Base-by-base conservation (phyloP, 176 grass and related monocot genomes). In the Rhynchospora pubera region DNA sequence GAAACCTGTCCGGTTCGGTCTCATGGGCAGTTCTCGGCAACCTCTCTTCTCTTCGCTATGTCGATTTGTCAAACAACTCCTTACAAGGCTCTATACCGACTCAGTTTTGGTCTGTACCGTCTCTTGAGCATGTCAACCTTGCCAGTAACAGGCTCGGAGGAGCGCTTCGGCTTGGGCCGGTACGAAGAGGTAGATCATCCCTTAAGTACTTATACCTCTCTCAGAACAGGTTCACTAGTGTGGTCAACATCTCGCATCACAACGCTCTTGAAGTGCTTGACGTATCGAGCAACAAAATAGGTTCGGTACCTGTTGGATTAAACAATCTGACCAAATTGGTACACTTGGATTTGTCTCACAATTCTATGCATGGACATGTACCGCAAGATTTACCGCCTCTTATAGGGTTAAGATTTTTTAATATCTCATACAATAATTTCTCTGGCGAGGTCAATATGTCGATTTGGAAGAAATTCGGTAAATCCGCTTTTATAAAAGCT, bases 381-480 rank as follows among this genome's bases (percentile, higher is more conserved):
- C 92, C 92, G 21, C 44, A 22, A 21, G 91, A 90, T 45, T 77
- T 97, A 4, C 91, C 92, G 13, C 73, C 78, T 44, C 83, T 97
- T 9, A 83, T 21, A 0, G 47, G 48, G 16, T 62, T 94, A 51
- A 69, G 2, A 16, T 81, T 78, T 84, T 48, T 97, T 67, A 83
- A 97, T 58, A 77, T 97, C 32, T 97, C 94, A 39, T 50, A 89
- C n/a, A 94, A 97, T 57, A 92, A 88, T 5, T 94, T 97, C 80
- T 86, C 88, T 3, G 92, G 94, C 16, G n/a, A 21, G 3, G 87
- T 97, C 9, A 11, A 48, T 51, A 8, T 8, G 12, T 30, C 56
- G 46, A n/a, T 74, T n/a, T 16, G 88, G 44, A 19, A 30, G 15
- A 92, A 76, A 69, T 97, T 97, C 9, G 92, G 94, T 1, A 64